Evolutionary conservation across 805 yeast genomes (phyloP).

Genomic region (Phaffomyces antillensis): DNA sequence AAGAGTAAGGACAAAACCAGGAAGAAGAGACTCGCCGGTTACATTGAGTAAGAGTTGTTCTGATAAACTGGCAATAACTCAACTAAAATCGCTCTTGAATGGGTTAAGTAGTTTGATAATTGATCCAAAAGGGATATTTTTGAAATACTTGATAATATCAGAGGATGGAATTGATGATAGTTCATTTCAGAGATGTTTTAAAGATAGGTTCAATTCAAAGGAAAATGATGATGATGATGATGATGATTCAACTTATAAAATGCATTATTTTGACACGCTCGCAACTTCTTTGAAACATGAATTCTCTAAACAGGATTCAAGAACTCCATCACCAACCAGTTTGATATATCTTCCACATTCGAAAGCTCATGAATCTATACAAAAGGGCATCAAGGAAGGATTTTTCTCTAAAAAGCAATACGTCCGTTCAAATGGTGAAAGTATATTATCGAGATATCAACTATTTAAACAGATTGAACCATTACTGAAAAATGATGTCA

Average conservation of each 20-base stretch:
- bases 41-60: conserved; percentile 82
- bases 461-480: conserved; percentile 17
- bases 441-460: conserved; percentile 27
- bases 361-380: conserved; percentile 27
- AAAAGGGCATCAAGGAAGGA: conserved; percentile 60
- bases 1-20: conserved; percentile 85
- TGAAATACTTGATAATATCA: conserved; percentile 47
- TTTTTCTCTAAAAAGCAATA: conserved; percentile 37
- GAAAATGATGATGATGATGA: neutral
- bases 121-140: conserved; percentile 27
- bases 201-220: conserved; percentile 5
- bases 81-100: conserved; percentile 47
- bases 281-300: conserved; percentile 8
- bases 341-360: conserved; percentile 22
- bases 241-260: neutral
- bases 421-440: conserved; percentile 37
- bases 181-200: conserved; percentile 15
- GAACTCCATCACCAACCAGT: conserved; percentile 22
- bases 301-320: conserved; percentile 6
- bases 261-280: conserved; percentile 1
- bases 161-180: conserved; percentile 17
- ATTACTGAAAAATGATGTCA: conserved; percentile 9
- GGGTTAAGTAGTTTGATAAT: conserved; percentile 33
- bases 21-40: conserved; percentile 68
- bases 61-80: conserved; percentile 69